Evolutionary conservation across 2,329 filamentous ascomycete species (phyloP).

Genomic region (Neocatenulostroma microsporum): DNA sequence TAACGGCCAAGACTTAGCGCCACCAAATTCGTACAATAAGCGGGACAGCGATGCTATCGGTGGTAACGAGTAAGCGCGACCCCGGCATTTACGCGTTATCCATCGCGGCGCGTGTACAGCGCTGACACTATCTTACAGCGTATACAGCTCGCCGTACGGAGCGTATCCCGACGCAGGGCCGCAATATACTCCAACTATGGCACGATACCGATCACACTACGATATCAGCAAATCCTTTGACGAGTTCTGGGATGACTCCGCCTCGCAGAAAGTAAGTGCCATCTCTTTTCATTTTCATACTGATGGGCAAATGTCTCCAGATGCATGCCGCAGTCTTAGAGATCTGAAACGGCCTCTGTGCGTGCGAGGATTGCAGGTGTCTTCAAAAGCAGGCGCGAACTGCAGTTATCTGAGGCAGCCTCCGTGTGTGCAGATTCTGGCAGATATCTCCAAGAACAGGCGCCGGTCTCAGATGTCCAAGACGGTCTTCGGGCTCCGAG

Average conservation of each 20-base stretch:
- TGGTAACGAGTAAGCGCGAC: conserved; percentile 15
- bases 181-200: conserved; percentile 16
- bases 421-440: no score
- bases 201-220: conserved; percentile 12
- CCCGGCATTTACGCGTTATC: background rate
- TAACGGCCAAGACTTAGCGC: conserved; percentile 27
- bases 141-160: conserved; percentile 9
- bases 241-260: conserved; percentile 25
- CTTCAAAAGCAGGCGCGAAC: no score
- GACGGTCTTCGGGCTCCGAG: no score
- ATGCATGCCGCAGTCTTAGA: no score
- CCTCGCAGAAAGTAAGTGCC: conserved; percentile 24
- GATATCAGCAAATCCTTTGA: conserved; percentile 18
- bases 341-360: no score
- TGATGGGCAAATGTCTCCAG: no score
- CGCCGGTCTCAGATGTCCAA: no score
- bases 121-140: background rate
- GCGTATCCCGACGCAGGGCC: conserved; percentile 10
- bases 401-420: no score
- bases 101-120: no score
- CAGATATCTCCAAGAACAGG: no score
- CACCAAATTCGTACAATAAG: conserved; percentile 26
- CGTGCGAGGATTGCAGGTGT: no score
- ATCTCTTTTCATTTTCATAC: no score
- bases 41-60: conserved; percentile 12